phyloP scores from a whole-genome alignment of 345 rosid species.

The Excoecaria cochinchinensis region DNA sequence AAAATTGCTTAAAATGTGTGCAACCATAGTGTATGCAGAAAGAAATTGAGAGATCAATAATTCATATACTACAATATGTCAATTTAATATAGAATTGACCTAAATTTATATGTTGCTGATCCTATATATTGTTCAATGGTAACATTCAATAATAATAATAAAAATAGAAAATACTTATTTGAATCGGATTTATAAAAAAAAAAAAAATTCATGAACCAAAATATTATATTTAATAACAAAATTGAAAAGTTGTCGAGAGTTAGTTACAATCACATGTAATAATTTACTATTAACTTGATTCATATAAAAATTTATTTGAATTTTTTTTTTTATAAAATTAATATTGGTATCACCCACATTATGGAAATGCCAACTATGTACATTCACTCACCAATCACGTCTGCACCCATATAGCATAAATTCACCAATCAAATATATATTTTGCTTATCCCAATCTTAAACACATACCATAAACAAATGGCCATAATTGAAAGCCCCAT shows the following conservation, averaged over 20 bases:
- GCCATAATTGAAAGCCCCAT: conserved; percentile 42
- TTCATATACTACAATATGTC: not conserved
- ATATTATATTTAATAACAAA: not conserved
- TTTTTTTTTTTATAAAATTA: no score
- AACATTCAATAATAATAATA: not conserved
- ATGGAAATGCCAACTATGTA: conserved; percentile 17
- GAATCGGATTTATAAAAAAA: not conserved
- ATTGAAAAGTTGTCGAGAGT: no score
- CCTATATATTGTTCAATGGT: conserved; percentile 16
- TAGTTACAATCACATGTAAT: no score
- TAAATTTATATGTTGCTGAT: conserved; percentile 21
- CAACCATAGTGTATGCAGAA: not conserved
- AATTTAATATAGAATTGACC: not conserved
- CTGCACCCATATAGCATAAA: not conserved
- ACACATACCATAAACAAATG: conserved; percentile 24
- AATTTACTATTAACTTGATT: no score
- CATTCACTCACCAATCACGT: conserved; percentile 17
- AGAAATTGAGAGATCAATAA: not conserved
- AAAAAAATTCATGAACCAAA: not conserved
- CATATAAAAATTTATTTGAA: no score
- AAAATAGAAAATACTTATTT: no score
- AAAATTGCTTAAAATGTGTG: conserved; percentile 10
- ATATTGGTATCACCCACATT: not conserved
- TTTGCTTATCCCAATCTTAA: conserved; percentile 8
- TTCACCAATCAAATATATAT: not conserved